Conservation (phyloP, 139 green algal species). For the Chlamydomonas incerta region DNA sequence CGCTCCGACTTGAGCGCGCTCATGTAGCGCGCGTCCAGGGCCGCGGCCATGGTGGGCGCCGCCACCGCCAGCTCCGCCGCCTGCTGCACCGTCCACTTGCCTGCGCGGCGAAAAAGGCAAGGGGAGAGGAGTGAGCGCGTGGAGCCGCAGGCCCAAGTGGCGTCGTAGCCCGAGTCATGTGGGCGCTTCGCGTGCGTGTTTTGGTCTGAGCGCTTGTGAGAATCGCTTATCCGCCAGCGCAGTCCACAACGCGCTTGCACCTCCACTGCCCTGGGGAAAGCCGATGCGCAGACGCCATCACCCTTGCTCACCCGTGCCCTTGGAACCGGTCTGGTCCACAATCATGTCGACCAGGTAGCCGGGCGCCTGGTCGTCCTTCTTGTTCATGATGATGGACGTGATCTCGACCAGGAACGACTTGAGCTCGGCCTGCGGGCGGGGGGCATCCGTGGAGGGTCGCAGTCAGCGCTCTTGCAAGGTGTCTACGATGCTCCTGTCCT, state of each 20-base stretch:
- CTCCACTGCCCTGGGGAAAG: no score
- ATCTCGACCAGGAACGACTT: slow-evolving; percentile 98
- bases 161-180: no score
- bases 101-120: slow-evolving; percentile 59
- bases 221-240: no score
- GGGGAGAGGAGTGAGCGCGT: no score
- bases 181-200: no score
- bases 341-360: slow-evolving; percentile 96
- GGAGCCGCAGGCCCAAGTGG: no score
- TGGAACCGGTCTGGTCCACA: slow-evolving; percentile 98
- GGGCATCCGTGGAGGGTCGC: background rate
- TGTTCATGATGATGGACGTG: slow-evolving; percentile 88
- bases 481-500: no score
- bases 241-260: no score
- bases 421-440: slow-evolving; percentile 71
- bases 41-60: slow-evolving; percentile 94
- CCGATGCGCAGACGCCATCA: no score
- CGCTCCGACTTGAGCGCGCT: slow-evolving; percentile 94
- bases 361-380: slow-evolving; percentile 83
- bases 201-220: no score
- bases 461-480: no score
- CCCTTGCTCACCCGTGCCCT: slow-evolving; percentile 86
- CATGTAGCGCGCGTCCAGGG: slow-evolving; percentile 93
- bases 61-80: slow-evolving; percentile 95
- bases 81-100: slow-evolving; percentile 99